Percentiles rank a stretch among this genome's conserved stretches.
These are phyloP conservation scores for Solanum sejunctum DNA, from an alignment of 257 asterid genomes.

Conservation along the genomic window DNA sequence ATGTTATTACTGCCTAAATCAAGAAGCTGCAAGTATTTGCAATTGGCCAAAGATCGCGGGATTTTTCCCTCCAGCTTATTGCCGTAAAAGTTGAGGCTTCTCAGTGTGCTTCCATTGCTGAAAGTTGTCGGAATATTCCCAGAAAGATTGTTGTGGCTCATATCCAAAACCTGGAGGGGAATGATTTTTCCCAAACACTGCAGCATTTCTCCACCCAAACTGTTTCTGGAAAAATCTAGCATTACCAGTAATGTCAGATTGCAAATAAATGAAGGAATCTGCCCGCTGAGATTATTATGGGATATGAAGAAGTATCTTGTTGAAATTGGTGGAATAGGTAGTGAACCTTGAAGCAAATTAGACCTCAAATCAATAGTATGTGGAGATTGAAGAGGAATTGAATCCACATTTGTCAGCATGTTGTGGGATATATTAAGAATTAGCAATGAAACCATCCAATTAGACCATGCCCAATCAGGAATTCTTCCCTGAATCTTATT, in stretches of 20 bases:
- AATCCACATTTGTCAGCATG: background rate
- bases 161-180: background rate
- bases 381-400: background rate
- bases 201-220: background rate
- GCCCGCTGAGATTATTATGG: conserved; percentile 1
- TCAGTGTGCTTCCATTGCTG: background rate
- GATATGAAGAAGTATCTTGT: background rate
- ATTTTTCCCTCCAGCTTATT: conserved; percentile 8
- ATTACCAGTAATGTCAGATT: background rate
- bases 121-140: conserved; percentile 1
- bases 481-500: background rate
- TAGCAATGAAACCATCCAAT: background rate
- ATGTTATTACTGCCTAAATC: conserved; percentile 10
- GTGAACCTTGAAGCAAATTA: background rate
- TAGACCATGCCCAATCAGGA: background rate
- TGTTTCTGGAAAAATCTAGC: background rate
- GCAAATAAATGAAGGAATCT: conserved; percentile 1
- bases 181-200: background rate
- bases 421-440: background rate
- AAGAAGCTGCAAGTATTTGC: conserved; percentile 5
- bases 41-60: conserved; percentile 4
- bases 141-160: background rate
- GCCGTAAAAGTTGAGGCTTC: conserved; percentile 1
- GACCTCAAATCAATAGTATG: background rate
- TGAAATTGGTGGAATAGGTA: background rate